phyloP scores from a whole-genome alignment of 2,329 filamentous ascomycete genomes.

The Geosmithia flava region DNA sequence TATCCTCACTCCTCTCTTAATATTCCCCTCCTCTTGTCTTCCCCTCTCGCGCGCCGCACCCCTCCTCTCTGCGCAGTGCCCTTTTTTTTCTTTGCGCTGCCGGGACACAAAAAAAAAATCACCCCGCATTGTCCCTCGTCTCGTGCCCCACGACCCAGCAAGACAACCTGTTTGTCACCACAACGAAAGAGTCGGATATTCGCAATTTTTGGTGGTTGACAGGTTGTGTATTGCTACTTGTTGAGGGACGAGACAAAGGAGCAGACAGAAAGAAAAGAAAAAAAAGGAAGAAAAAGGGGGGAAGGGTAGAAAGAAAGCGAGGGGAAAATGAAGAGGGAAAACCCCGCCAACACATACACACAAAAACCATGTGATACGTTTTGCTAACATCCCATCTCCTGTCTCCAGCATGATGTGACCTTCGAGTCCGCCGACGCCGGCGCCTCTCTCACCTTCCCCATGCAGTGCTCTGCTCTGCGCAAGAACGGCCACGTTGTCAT shows the following conservation, averaged over 20 bases:
- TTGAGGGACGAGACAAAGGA: not conserved
- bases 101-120: constrained; percentile 20
- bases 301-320: not conserved
- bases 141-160: constrained; percentile 19
- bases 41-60: constrained; percentile 1
- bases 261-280: not conserved
- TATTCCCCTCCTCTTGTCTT: constrained; percentile 4
- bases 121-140: constrained; percentile 33
- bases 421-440: constrained; percentile 96
- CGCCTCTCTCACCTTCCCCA: constrained; percentile 86
- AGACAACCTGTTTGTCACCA: constrained; percentile 1
- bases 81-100: constrained; percentile 12
- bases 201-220: not conserved
- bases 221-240: not conserved
- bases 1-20: constrained; percentile 4
- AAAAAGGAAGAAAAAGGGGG: not conserved
- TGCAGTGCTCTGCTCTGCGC: constrained; percentile 99
- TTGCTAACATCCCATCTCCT: not conserved
- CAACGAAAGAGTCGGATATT: not conserved
- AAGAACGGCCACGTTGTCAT: constrained; percentile 99
- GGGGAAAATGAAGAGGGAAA: no score
- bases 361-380: not conserved
- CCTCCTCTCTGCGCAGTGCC: not conserved
- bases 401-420: constrained; percentile 47
- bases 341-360: no score